Evolutionary conservation across 495 filamentous ascomycete species (phyloP).

Genomic region (Symbiotaphrina buchneri): DNA sequence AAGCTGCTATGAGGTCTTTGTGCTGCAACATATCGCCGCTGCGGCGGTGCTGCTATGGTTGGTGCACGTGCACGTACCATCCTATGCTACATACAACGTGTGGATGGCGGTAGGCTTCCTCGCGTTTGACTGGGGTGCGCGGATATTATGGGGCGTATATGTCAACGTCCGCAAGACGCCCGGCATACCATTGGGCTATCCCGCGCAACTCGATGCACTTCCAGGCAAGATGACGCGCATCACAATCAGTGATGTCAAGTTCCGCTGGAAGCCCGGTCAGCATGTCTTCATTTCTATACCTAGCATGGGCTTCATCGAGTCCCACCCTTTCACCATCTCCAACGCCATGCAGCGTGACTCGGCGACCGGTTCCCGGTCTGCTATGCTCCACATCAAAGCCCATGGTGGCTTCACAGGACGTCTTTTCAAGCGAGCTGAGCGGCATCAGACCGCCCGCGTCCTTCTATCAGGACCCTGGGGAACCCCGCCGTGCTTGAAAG

Average conservation of each 20-base stretch:
- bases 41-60: constrained; percentile 44
- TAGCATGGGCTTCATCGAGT: constrained; percentile 40
- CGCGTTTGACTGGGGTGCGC: constrained; percentile 41
- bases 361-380: no score
- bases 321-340: constrained; percentile 67
- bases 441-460: constrained; percentile 17
- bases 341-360: no score
- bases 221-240: constrained; percentile 41
- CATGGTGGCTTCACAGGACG: constrained; percentile 47
- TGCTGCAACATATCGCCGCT: constrained; percentile 53
- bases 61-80: constrained; percentile 41
- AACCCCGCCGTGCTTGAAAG: constrained; percentile 19
- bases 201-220: constrained; percentile 38
- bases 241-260: constrained; percentile 41
- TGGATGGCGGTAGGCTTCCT: constrained; percentile 56
- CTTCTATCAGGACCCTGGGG: constrained; percentile 30
- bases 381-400: constrained; percentile 48
- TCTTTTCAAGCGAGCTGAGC: constrained; percentile 38
- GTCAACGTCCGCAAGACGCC: constrained; percentile 29
- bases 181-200: constrained; percentile 13
- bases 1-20: constrained; percentile 58
- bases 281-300: constrained; percentile 60
- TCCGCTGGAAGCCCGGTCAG: constrained; percentile 56
- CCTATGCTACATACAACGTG: constrained; percentile 26
- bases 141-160: constrained; percentile 29